Percentiles rank a stretch among this genome's conserved stretches.
These are phyloP conservation scores for Vitis rupestris DNA, from an alignment of 164 flowering plant genomes.

Conservation along the genomic window DNA sequence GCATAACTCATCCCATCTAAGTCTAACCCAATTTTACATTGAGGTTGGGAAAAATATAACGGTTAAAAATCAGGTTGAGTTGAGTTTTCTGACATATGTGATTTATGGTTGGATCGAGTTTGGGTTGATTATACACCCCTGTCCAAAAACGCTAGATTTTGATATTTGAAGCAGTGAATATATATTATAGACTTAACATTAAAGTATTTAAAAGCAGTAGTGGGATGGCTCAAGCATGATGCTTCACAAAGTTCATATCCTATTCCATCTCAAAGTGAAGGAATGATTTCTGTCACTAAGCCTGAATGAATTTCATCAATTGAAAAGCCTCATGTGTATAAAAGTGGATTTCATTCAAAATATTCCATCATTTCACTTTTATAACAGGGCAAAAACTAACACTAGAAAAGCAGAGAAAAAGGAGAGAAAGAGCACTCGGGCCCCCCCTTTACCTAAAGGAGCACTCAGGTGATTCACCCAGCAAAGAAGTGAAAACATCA, in stretches of 20 bases:
- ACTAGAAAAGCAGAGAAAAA: not conserved
- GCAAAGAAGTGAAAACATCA: not conserved
- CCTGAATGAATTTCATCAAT: not conserved
- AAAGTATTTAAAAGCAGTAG: too few relatives aligned
- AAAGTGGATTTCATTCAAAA: not conserved
- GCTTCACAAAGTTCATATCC: not conserved
- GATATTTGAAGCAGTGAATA: too few relatives aligned
- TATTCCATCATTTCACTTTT: not conserved
- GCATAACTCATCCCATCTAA: too few relatives aligned
- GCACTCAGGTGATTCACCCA: conserved; percentile 1
- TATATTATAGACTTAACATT: not conserved
- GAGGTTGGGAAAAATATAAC: too few relatives aligned
- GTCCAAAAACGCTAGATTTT: too few relatives aligned
- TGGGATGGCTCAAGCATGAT: too few relatives aligned
- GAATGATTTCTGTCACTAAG: not conserved
- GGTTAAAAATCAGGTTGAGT: too few relatives aligned
- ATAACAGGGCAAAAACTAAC: not conserved
- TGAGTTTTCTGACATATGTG: too few relatives aligned
- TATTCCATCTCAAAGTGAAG: not conserved
- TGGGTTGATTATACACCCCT: too few relatives aligned
- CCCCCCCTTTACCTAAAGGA: conserved; percentile 1
- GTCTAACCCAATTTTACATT: too few relatives aligned
- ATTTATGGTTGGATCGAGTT: too few relatives aligned
- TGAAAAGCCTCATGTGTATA: not conserved
- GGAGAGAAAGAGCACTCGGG: not conserved